phyloP scores from a whole-genome alignment of 139 green algal genomes.

The Diplosphaera chodatii region DNA sequence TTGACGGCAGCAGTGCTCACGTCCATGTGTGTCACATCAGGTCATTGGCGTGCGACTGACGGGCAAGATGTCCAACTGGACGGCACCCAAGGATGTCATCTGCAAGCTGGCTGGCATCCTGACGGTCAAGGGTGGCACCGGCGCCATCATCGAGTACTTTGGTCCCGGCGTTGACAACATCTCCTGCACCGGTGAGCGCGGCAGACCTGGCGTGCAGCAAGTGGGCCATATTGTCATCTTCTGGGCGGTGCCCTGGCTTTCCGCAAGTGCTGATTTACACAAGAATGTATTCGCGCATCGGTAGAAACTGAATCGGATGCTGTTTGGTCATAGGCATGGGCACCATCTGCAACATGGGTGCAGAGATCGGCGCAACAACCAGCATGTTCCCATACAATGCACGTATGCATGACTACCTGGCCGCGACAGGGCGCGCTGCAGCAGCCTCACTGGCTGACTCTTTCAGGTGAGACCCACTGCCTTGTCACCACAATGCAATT shows the following conservation, averaged over 20 bases:
- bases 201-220: too few species aligned
- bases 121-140: conserved; percentile 91
- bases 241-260: too few species aligned
- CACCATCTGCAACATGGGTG: conserved; percentile 97
- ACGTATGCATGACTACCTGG: conserved; percentile 87
- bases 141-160: conserved; percentile 93
- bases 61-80: conserved; percentile 84
- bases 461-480: conserved; percentile 16
- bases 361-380: conserved; percentile 94
- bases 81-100: conserved; percentile 92
- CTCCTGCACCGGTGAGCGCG: conserved; percentile 67
- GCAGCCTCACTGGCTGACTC: conserved; percentile 45
- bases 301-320: too few species aligned
- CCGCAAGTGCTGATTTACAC: too few species aligned
- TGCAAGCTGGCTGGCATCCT: conserved; percentile 93
- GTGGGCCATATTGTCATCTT: too few species aligned
- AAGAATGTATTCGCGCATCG: too few species aligned
- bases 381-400: conserved; percentile 94
- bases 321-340: conserved; percentile 70
- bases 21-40: too few species aligned
- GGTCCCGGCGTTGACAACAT: conserved; percentile 85
- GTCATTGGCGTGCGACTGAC: conserved; percentile 91
- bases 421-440: conserved; percentile 59
- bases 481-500: too few species aligned
- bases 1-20: too few species aligned